Conservation (phyloP, 345 rosid genomes). For the Stellera chamaejasme region DNA sequence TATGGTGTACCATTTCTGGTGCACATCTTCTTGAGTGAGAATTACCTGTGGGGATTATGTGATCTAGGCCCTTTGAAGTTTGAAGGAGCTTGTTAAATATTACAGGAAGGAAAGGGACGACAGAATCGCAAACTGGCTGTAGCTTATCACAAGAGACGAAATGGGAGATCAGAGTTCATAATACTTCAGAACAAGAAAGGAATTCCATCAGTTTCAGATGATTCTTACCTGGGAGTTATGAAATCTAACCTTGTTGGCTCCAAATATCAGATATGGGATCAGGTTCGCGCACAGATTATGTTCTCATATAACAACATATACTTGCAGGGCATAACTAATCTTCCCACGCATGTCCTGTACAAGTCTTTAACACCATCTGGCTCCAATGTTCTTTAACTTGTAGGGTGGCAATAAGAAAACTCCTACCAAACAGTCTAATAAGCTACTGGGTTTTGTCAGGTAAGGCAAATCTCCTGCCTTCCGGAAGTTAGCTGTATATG, state of each 20-base stretch:
- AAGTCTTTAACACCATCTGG: neutral
- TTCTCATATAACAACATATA: neutral
- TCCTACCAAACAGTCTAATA: conserved; percentile 38
- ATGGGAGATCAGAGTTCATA: conserved; percentile 58
- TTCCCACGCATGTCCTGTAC: neutral
- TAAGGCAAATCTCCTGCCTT: conserved; percentile 25
- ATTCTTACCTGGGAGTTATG: conserved; percentile 60
- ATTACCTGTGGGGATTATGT: neutral
- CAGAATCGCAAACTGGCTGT: conserved; percentile 81
- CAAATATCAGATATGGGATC: conserved; percentile 78
- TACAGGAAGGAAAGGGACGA: conserved; percentile 90
- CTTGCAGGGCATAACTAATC: conserved; percentile 7
- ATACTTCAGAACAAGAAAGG: conserved; percentile 73
- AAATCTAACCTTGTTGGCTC: conserved; percentile 87
- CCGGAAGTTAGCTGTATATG: neutral
- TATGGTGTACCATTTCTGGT: neutral
- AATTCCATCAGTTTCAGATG: conserved; percentile 49
- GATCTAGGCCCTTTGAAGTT: neutral
- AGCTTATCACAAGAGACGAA: conserved; percentile 55
- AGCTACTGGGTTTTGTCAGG: conserved; percentile 62
- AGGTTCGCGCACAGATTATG: conserved; percentile 25
- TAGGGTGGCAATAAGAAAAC: conserved; percentile 39
- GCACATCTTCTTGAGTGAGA: conserved; percentile 1
- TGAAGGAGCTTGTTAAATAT: neutral
- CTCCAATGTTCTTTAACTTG: conserved; percentile 10